These are phyloP conservation scores for Hippophae gyantsensis DNA, from an alignment of 306 rosid genomes.

Conservation along the genomic window DNA sequence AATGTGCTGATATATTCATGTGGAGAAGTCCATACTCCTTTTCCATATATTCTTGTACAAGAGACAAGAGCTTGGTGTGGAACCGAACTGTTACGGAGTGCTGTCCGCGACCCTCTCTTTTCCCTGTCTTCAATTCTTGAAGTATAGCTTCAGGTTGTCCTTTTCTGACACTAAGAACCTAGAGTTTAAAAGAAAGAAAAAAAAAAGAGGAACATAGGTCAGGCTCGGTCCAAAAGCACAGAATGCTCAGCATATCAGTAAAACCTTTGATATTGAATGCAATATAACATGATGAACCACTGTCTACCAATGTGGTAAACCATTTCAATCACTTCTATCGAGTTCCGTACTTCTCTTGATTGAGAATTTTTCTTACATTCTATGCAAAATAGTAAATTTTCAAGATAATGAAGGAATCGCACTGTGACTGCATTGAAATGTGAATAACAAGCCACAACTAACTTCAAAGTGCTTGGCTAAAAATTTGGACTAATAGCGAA, in stretches of 20 bases:
- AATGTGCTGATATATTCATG: neutral
- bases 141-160: slow-evolving; percentile 30
- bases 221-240: neutral
- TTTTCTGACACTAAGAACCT: slow-evolving; percentile 32
- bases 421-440: too few relatives aligned
- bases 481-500: neutral
- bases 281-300: neutral
- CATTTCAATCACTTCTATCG: too few relatives aligned
- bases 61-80: slow-evolving; percentile 30
- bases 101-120: slow-evolving; percentile 31
- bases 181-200: neutral
- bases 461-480: neutral
- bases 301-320: too few relatives aligned
- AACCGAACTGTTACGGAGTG: slow-evolving; percentile 31
- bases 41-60: slow-evolving; percentile 34
- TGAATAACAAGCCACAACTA: neutral
- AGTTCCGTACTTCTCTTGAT: too few relatives aligned
- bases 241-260: neutral
- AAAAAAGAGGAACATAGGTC: neutral
- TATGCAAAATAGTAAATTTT: too few relatives aligned
- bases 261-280: too few relatives aligned
- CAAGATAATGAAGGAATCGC: too few relatives aligned
- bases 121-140: slow-evolving; percentile 32
- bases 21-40: slow-evolving; percentile 28
- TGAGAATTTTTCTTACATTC: too few relatives aligned